These are phyloP conservation scores for Hypoxylon sp. DNA, from an alignment of 2,329 filamentous ascomycete species.

Conservation along the genomic window DNA sequence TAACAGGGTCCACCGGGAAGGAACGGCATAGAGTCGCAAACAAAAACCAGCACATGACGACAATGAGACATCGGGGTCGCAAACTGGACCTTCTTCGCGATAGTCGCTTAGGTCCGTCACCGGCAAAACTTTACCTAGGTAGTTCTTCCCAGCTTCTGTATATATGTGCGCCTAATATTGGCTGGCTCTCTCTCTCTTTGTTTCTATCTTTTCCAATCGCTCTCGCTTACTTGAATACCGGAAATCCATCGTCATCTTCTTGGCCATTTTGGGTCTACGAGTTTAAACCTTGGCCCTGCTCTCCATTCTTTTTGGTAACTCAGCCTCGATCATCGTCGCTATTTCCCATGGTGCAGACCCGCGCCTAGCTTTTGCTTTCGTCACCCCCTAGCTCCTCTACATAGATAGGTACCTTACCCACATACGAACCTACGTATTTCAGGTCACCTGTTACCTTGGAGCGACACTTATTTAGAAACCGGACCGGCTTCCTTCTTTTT, in stretches of 20 bases:
- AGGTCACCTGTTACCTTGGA: conserved; percentile 34
- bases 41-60: conserved; percentile 36
- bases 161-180: conserved; percentile 6
- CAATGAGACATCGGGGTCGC: conserved; percentile 30
- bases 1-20: conserved; percentile 12
- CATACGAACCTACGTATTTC: conserved; percentile 14
- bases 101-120: conserved; percentile 4
- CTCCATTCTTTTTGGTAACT: conserved; percentile 34
- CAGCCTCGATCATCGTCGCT: conserved; percentile 35
- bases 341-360: conserved; percentile 17
- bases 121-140: conserved; percentile 1
- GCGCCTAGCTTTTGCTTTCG: conserved; percentile 35
- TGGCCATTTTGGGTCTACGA: conserved; percentile 13
- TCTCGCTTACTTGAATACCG: conserved; percentile 5
- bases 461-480: conserved; percentile 28
- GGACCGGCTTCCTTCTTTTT: conserved; percentile 11
- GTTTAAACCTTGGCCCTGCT: conserved; percentile 23
- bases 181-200: conserved; percentile 2
- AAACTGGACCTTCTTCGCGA: conserved; percentile 15
- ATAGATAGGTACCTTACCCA: conserved; percentile 6
- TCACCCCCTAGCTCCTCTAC: conserved; percentile 9
- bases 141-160: conserved; percentile 1
- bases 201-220: conserved; percentile 6
- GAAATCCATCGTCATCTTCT: conserved; percentile 8
- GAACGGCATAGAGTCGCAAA: conserved; percentile 13